phyloP scores from a whole-genome alignment of 306 rosid species.

The Boehmeria nivea region DNA sequence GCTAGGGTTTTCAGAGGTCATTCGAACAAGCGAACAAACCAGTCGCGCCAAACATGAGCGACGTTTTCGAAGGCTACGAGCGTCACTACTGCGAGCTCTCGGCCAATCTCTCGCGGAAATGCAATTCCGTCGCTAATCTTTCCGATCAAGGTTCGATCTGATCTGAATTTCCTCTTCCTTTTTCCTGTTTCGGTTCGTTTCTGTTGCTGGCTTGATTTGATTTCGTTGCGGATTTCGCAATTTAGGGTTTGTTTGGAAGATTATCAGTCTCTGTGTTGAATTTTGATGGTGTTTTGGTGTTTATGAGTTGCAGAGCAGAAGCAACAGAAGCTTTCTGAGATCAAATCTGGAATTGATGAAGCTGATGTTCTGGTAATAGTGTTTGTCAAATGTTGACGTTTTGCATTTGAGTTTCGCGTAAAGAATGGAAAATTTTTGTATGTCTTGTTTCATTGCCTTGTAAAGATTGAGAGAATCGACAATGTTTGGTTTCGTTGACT shows the following conservation, averaged over 20 bases:
- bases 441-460: not conserved
- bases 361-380: constrained; percentile 68
- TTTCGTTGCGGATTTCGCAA: not conserved
- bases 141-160: constrained; percentile 42
- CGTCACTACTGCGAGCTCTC: constrained; percentile 94
- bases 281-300: constrained; percentile 7
- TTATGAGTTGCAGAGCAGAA: constrained; percentile 58
- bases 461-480: not conserved
- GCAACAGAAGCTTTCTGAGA: constrained; percentile 62
- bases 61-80: constrained; percentile 83
- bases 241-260: constrained; percentile 8
- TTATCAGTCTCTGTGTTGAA: not conserved
- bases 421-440: not conserved
- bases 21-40: not conserved
- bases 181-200: not conserved
- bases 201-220: not conserved
- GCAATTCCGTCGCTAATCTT: constrained; percentile 49
- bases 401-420: no score
- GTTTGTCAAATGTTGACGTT: not conserved
- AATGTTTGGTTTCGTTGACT: not conserved
- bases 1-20: constrained; percentile 1
- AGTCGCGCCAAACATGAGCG: constrained; percentile 65
- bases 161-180: not conserved
- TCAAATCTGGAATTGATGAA: constrained; percentile 67
- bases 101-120: constrained; percentile 74